Base-by-base conservation (phyloP, 306 rosid genomes). In the Mimosa bimucronata region DNA sequence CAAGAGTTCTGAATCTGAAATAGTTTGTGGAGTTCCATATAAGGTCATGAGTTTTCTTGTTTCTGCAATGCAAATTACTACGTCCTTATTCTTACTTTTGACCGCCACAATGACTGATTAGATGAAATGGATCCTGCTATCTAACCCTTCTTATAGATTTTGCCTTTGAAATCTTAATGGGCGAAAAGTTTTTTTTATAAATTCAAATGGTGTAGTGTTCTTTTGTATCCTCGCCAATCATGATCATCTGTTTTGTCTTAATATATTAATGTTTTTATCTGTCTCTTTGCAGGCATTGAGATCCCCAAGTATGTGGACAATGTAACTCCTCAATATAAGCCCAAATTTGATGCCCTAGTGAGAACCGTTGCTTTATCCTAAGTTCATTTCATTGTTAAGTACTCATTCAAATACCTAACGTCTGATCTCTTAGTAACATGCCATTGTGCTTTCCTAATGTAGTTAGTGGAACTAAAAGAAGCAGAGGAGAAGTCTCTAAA, bases 291-390 rank as follows among this genome's bases (percentile, higher is more conserved):
- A 96, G 99, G 94, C 79, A 82, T 96, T 12, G 87, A 93, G 89
- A 41, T 96, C 92, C 99, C 99, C 78, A 90, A 96, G 87, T 96
- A 83, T 68, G 99, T 86, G 30, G 99, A 96, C 88, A 96, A 86
- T 3, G 97, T 93, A 70, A 96, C 99, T 79, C 99, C 98, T 57
- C 87, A 90, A 76, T 93, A 96, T 85, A 90, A 90, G 86, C 86
- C 97, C 73, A 93, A 96, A 85, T 93, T 96, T 78, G 98, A 93
- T 73, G 70, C 89, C 40, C 85, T 96, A 71, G 98, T 96, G 82
- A 86, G 94, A 75, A 61, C 60, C 58, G 42, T 64, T 7, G 12
- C 52, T 57, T 16, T 37, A 44, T 40, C 46, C 31, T 3, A 66
- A 65, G 76, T 55, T 71, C 26, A 44, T 42, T 29, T 71, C 62